Evolutionary conservation across 345 rosid genomes (phyloP).

Genomic region (Citrus medica): DNA sequence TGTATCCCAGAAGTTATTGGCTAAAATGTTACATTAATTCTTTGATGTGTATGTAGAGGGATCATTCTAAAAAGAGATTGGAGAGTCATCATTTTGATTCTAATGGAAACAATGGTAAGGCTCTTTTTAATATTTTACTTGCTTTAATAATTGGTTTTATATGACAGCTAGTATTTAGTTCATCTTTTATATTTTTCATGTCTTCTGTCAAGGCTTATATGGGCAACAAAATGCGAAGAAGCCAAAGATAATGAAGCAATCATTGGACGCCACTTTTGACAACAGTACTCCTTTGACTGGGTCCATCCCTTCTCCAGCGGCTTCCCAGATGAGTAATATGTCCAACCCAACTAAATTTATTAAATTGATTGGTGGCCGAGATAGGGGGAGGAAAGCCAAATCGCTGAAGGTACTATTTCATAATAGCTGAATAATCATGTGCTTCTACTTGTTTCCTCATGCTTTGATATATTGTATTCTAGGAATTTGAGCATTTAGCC

Average conservation of each 20-base stretch:
- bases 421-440: conserved; percentile 6
- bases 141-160: conserved; percentile 14
- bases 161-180: conserved; percentile 7
- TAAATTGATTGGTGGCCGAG: conserved; percentile 71
- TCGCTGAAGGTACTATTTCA: conserved; percentile 58
- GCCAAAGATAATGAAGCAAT: conserved; percentile 69
- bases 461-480: conserved; percentile 2
- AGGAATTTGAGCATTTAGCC: conserved; percentile 21
- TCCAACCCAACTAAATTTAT: conserved; percentile 73
- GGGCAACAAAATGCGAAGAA: conserved; percentile 71
- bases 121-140: conserved; percentile 16
- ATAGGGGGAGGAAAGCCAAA: conserved; percentile 76
- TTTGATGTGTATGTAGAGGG: conserved; percentile 51
- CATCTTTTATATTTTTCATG: conserved; percentile 21
- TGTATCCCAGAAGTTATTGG: neutral
- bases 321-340: conserved; percentile 96
- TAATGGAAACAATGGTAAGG: conserved; percentile 66
- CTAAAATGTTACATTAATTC: neutral
- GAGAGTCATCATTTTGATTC: conserved; percentile 72
- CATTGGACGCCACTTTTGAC: conserved; percentile 60
- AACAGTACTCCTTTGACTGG: conserved; percentile 51
- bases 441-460: conserved; percentile 11
- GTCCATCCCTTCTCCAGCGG: conserved; percentile 74
- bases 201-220: conserved; percentile 53
- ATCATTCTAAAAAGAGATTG: conserved; percentile 66